Evolutionary conservation across 2,329 filamentous ascomycete species (phyloP), one percentile per base, ranked within the genome.

Genomic region (Fusarium kyushuense): DNA sequence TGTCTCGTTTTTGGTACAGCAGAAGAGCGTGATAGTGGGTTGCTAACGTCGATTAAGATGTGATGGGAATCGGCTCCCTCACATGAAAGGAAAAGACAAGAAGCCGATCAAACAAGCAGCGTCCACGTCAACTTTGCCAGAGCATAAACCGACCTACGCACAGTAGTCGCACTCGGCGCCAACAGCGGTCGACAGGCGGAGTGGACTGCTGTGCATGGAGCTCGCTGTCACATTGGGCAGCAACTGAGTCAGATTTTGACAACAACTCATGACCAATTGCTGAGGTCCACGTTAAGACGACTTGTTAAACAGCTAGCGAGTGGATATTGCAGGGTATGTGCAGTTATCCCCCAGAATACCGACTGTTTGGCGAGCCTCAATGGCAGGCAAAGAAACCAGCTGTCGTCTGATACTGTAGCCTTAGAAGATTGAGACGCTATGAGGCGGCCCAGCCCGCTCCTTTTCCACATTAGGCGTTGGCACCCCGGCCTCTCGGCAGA

Each of bases 211-310:
- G 35, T 45, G 63, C 58, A 45, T 52, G 41, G 45, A 59, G 54
- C 53, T 54, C 51, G 21, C 41, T 65, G 67, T 61, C 54, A 70
- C 59, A 58, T 75, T 72, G 74, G 74, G 74, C 72, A 75, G 60
- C 72, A 74, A 72, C 38, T 64, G 49, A 59, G 67, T 59, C 66
- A 54, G 61, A 46, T 56, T 52, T 49, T 42, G 57, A 49, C 45
- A 61, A 56, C 69, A 66, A 49, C 45, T 48, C 38, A 63, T 27
- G 51, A 49, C 70, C 70, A 75, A 75, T 75, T 64, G 59, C 33
- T 38, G 52, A 23, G 36, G 48, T 65, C 73, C 73, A 75, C 73
- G 72, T 72, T 58, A 56, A 40, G 53, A 58, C 36, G 38, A 27
- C 46, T 47, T 40, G 51, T 27, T 33, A 56, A 51, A 32, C 56